Evolutionary conservation across 495 filamentous ascomycete genomes (phyloP).

Genomic region (Penicillium egyptiacum): DNA sequence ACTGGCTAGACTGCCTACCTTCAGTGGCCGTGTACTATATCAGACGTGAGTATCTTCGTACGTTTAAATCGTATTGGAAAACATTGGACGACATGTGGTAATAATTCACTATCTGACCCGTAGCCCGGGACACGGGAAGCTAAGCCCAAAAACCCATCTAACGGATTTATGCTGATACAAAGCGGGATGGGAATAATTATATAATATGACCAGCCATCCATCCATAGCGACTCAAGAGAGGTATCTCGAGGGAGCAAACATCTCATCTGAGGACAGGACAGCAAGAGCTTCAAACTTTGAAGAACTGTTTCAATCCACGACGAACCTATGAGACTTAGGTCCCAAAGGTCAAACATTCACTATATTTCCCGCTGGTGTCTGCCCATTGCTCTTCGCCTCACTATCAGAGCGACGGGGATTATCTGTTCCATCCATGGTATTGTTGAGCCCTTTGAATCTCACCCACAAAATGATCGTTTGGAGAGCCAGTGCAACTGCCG

Average conservation of each 20-base stretch:
- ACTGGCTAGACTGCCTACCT: background rate
- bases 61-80: background rate
- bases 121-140: background rate
- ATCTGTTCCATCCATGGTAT: constrained; percentile 6
- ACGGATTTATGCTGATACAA: background rate
- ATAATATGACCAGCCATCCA: background rate
- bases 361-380: background rate
- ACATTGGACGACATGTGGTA: background rate
- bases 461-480: constrained; percentile 52
- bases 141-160: background rate
- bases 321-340: background rate
- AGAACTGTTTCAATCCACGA: too few species aligned
- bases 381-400: background rate
- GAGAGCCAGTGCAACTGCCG: constrained; percentile 47
- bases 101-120: background rate
- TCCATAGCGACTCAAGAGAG: background rate
- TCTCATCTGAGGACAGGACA: too few species aligned
- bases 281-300: too few species aligned
- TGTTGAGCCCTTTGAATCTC: constrained; percentile 45
- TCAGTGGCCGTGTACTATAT: background rate
- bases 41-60: background rate
- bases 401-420: background rate
- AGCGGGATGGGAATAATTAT: background rate
- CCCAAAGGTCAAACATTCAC: background rate
- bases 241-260: too few species aligned